Percentiles rank a stretch among this genome's conserved stretches.
Evolutionary conservation across 2,329 filamentous ascomycete genomes (phyloP).

Genomic region (Hymenoscyphus salicellus): DNA sequence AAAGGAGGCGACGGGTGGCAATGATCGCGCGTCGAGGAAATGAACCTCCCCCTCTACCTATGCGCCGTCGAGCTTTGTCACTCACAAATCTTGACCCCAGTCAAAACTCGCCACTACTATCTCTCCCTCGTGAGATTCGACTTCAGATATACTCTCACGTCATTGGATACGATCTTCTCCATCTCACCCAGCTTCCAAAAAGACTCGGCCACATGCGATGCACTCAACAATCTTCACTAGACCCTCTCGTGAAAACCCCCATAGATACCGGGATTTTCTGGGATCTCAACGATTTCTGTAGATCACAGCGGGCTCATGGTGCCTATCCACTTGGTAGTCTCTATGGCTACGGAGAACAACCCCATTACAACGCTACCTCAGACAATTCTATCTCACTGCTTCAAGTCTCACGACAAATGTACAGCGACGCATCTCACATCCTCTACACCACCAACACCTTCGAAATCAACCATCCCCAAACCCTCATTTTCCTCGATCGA

Average conservation of each 20-base stretch:
- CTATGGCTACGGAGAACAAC: neutral
- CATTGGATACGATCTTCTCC: neutral
- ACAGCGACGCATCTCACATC: neutral
- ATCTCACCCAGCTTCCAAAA: neutral
- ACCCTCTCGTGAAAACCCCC: too few species aligned
- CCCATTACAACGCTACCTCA: neutral
- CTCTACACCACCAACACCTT: slow-evolving; percentile 6
- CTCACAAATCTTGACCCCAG: neutral
- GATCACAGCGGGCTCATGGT: too few species aligned
- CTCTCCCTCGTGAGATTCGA: neutral
- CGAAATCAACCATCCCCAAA: slow-evolving; percentile 4
- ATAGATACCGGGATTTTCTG: too few species aligned
- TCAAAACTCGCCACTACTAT: neutral
- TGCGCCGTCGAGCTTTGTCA: neutral
- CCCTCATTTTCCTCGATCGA: slow-evolving; percentile 3
- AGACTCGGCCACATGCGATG: neutral
- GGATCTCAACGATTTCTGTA: too few species aligned
- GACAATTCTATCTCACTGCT: neutral
- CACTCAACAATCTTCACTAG: too few species aligned
- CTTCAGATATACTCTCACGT: neutral
- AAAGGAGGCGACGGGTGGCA: neutral
- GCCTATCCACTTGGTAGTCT: too few species aligned
- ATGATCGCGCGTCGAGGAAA: neutral
- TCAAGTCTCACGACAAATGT: slow-evolving; percentile 2
- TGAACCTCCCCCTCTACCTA: neutral